Evolutionary conservation across 257 asterid species (phyloP), one percentile per base, ranked within the genome.

Genomic region (Solanum dulcamara): DNA sequence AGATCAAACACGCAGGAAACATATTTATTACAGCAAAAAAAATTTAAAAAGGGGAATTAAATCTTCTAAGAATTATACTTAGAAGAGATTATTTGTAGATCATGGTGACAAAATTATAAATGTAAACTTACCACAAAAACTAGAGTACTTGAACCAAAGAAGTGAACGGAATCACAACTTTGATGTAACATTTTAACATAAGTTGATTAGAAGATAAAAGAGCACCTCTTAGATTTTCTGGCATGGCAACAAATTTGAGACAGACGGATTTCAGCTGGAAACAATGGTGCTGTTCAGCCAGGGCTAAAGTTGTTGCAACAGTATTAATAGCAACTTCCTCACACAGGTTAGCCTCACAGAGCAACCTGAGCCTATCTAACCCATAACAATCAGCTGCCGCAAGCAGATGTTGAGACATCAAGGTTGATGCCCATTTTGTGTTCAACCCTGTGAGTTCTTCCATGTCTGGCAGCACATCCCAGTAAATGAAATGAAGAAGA

Each of bases 261-360:
- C 99, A 96, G 51, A 90, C 94, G 72, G 92, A 88, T 92, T 96
- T 96, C 84, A 96, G 93, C 92, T 92, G 98, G 90, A 92, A 92
- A 89, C 98, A 95, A 64, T 95, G 99, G 86, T 96, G 99, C 81
- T 96, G 99, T 88, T 96, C 99, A 7, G 99, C 98, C 88, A 96
- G 88, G 80, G 99, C 99, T 80, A 96, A 90, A 17, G 99, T 96
- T 15, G 98, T 96, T 37, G 99, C 99, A 86, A 96, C 98, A 85
- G 98, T 95, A 84, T 96, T 96, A 50, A 96, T 95, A 55, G 99
- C 97, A 72, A 95, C 95, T 51, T 93, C 94, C 84, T 90, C 94
- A 62, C 98, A 93, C 46, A 96, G 93, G 30, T 80, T 92, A 40
- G 97, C 93, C 91, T 96, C 99, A 35, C 98, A 96, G n/a, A 95